Percentiles rank a stretch among this genome's conserved stretches.
Conservation (phyloP, 2,329 filamentous ascomycete species). For the Gaeumannomyces tritici region DNA sequence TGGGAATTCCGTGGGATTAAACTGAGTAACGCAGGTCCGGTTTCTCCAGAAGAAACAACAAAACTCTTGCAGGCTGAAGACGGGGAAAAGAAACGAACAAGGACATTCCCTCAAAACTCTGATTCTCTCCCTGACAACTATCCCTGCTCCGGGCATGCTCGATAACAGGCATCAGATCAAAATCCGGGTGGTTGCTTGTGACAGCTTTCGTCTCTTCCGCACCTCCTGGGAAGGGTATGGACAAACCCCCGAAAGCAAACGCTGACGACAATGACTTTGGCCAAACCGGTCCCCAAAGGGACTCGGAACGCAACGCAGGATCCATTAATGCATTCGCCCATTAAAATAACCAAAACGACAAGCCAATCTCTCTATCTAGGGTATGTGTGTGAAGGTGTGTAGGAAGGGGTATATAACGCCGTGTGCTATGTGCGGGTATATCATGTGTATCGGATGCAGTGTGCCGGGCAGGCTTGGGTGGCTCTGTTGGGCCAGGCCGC, state of each 20-base stretch:
- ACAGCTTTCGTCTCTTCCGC: background rate
- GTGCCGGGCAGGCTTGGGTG: background rate
- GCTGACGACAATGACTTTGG: background rate
- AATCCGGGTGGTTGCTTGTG: background rate
- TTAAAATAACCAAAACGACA: background rate
- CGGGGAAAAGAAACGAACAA: background rate
- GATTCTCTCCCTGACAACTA: background rate
- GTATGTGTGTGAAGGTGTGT: background rate
- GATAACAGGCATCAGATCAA: background rate
- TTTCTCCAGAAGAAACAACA: background rate
- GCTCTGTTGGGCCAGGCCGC: no score
- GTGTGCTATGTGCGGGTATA: slow-evolving; percentile 1
- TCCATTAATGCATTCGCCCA: background rate
- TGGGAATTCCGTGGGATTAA: background rate
- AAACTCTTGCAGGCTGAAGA: background rate
- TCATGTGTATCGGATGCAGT: background rate
- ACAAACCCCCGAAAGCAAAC: background rate
- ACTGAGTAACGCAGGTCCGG: background rate
- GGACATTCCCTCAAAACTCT: background rate
- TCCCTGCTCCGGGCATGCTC: background rate
- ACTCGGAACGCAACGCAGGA: background rate
- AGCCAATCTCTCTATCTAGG: background rate
- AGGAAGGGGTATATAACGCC: slow-evolving; percentile 4
- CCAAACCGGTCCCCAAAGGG: background rate
- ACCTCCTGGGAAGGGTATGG: background rate